A percentile compares a stretch with the other conserved stretches of the same genome.
These are phyloP conservation scores for Rhodocollybia butyracea DNA, from an alignment of 768 basidiomycete genomes.

Conservation along the genomic window DNA sequence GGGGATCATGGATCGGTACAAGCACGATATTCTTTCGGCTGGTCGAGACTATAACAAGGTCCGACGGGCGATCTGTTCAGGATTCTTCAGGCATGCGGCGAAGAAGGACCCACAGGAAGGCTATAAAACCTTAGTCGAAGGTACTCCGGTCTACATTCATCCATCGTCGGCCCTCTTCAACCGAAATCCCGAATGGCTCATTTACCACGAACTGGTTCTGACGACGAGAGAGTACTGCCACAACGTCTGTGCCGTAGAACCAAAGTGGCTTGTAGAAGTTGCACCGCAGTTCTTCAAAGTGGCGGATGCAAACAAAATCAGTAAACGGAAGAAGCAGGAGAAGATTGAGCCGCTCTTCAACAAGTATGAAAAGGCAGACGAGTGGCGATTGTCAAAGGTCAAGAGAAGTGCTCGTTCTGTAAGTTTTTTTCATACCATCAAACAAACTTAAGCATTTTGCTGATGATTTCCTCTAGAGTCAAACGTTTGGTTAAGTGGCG, in stretches of 20 bases:
- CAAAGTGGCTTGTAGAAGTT: conserved; percentile 97
- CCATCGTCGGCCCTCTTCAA: conserved; percentile 97
- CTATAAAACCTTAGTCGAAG: conserved; percentile 96
- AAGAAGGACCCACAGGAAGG: conserved; percentile 99
- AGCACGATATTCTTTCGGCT: conserved; percentile 92
- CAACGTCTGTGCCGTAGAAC: conserved; percentile 93
- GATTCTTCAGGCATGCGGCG: conserved; percentile 96
- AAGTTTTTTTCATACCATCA: conserved; percentile 15
- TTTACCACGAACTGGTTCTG: conserved; percentile 93
- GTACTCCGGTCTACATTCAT: conserved; percentile 98
- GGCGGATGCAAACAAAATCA: conserved; percentile 96
- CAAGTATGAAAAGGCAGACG: conserved; percentile 92
- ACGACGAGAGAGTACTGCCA: conserved; percentile 96
- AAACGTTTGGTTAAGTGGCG: conserved; percentile 75
- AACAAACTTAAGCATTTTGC: not conserved
- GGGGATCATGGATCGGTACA: conserved; percentile 98
- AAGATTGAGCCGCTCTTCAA: conserved; percentile 96
- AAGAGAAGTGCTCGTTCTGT: conserved; percentile 87
- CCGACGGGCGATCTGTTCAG: conserved; percentile 93
- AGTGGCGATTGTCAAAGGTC: conserved; percentile 92
- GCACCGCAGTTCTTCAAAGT: conserved; percentile 99
- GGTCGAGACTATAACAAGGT: conserved; percentile 92
- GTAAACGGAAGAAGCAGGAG: conserved; percentile 92
- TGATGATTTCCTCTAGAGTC: conserved; percentile 49
- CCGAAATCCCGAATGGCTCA: conserved; percentile 91